These are phyloP conservation scores for Peniophora sp. DNA, from an alignment of 1,284 basidiomycete genomes.

Conservation along the genomic window DNA sequence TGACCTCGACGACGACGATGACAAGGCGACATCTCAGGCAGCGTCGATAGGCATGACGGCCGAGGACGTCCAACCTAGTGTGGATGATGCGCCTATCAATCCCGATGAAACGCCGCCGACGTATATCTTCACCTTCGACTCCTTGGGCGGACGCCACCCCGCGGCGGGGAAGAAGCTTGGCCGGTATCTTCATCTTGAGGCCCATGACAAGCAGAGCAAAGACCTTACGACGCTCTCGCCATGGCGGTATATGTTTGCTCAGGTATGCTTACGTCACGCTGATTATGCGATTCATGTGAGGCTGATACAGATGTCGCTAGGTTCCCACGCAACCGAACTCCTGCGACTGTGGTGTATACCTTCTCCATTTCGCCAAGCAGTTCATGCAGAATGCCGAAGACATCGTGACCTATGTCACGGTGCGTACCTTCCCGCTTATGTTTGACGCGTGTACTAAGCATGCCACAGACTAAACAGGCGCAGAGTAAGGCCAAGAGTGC, in stretches of 20 bases:
- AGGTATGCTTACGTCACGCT: conserved; percentile 28
- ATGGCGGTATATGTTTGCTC: conserved; percentile 31
- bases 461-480: conserved; percentile 13
- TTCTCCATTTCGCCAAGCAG: conserved; percentile 71
- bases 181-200: conserved; percentile 73
- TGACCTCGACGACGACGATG: neutral
- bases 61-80: conserved; percentile 6
- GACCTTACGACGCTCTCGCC: conserved; percentile 32
- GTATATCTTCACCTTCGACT: conserved; percentile 83
- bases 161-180: conserved; percentile 55
- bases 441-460: neutral
- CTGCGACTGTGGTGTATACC: conserved; percentile 81
- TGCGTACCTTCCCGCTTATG: conserved; percentile 17
- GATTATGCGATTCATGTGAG: conserved; percentile 1
- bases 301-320: conserved; percentile 27
- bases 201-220: conserved; percentile 62
- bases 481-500: conserved; percentile 22
- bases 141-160: conserved; percentile 65
- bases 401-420: conserved; percentile 39
- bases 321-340: conserved; percentile 78
- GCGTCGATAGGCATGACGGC: neutral
- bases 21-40: neutral
- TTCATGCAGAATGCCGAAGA: conserved; percentile 54
- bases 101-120: neutral
- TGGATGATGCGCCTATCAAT: neutral